Conservation (phyloP, 2,329 filamentous ascomycete genomes). For the Hysterium pulicare region DNA sequence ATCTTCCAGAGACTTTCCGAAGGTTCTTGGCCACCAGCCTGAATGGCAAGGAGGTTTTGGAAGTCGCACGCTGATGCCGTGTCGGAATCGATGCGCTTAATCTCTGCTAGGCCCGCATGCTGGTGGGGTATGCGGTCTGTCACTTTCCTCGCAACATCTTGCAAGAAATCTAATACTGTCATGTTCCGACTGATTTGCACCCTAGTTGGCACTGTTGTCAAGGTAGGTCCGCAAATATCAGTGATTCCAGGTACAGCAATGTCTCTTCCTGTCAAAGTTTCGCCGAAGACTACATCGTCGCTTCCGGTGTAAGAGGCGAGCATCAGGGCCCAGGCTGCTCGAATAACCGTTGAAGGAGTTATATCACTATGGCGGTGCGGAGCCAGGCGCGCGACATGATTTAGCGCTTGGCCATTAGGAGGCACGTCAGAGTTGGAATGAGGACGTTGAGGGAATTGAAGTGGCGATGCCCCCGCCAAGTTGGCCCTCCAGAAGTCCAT, state of each 20-base stretch:
- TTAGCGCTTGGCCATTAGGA: constrained; percentile 21
- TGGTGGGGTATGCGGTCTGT: constrained; percentile 34
- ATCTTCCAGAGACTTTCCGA: constrained; percentile 26
- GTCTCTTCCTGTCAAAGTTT: constrained; percentile 36
- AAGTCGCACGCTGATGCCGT: constrained; percentile 56
- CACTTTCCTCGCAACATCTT: constrained; percentile 16
- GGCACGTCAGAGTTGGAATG: constrained; percentile 15
- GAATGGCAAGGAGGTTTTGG: constrained; percentile 54
- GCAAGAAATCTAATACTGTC: constrained; percentile 23
- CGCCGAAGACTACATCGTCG: constrained; percentile 33
- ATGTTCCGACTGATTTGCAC: constrained; percentile 23
- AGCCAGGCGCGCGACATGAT: constrained; percentile 22
- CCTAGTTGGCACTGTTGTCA: constrained; percentile 39
- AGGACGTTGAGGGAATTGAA: constrained; percentile 32
- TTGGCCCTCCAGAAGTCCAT: constrained; percentile 33
- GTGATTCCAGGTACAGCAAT: constrained; percentile 30
- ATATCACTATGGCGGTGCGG: constrained; percentile 24
- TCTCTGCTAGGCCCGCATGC: constrained; percentile 37
- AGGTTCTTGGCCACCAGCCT: constrained; percentile 31
- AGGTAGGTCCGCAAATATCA: constrained; percentile 35
- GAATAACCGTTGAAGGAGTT: constrained; percentile 28
- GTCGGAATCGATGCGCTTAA: constrained; percentile 46
- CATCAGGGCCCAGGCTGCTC: constrained; percentile 31
- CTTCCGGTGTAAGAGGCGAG: constrained; percentile 22
- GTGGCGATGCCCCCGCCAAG: constrained; percentile 25